phyloP scores from a whole-genome alignment of 768 basidiomycete species.

The Russula earlei region DNA sequence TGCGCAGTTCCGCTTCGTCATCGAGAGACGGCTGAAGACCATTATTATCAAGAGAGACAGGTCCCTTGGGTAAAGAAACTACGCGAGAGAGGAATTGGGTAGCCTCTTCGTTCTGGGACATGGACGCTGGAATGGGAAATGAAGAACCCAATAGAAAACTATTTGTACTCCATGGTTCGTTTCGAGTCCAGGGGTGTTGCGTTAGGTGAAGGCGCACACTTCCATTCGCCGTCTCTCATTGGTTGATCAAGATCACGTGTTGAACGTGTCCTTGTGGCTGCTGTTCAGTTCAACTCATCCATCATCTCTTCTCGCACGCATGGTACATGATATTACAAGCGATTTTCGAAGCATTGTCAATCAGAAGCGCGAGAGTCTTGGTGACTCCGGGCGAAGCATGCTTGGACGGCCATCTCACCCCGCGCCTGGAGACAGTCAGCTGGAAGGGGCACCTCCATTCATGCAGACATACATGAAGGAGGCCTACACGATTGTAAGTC shows the following conservation, averaged over 20 bases:
- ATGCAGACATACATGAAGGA: constrained; percentile 66
- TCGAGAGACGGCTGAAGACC: constrained; percentile 46
- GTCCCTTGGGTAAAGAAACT: constrained; percentile 21
- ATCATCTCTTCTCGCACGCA: background rate
- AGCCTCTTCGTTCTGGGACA: constrained; percentile 26
- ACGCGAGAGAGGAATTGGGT: constrained; percentile 24
- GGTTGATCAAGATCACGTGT: too few relatives aligned
- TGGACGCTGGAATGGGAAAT: constrained; percentile 11
- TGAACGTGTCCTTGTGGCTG: background rate
- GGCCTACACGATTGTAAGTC: constrained; percentile 58
- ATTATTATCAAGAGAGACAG: constrained; percentile 34
- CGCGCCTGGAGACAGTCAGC: constrained; percentile 8
- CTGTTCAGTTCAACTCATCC: background rate
- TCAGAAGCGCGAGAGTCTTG: constrained; percentile 2
- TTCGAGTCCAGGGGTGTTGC: too few relatives aligned
- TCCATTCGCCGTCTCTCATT: too few relatives aligned
- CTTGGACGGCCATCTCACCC: background rate
- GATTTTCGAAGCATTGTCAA: constrained; percentile 9
- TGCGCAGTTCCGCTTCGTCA: constrained; percentile 46
- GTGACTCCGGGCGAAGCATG: background rate
- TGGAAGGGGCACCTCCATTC: constrained; percentile 25
- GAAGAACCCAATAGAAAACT: too few relatives aligned
- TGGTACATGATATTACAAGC: constrained; percentile 12
- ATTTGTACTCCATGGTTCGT: too few relatives aligned
- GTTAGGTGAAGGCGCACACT: too few relatives aligned